Percentiles rank a stretch among this genome's conserved stretches.
Evolutionary conservation across 2,329 filamentous ascomycete genomes (phyloP).

Genomic region (Magnaporthales sp.): DNA sequence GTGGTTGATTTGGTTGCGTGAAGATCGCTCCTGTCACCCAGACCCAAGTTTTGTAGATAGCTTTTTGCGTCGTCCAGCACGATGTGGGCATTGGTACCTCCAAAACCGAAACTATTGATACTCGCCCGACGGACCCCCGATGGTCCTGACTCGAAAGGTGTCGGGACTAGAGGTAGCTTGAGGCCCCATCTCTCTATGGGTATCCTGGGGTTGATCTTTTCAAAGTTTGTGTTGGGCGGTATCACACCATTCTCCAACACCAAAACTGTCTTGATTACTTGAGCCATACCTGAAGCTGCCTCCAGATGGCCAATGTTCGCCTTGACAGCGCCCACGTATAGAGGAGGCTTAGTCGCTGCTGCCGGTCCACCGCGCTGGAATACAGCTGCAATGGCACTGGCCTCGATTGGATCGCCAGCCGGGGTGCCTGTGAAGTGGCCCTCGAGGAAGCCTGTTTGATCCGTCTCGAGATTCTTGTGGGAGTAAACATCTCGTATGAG

Average conservation of each 20-base stretch:
- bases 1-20: background rate
- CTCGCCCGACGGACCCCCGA: background rate
- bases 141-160: slow-evolving; percentile 8
- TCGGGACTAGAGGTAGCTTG: background rate
- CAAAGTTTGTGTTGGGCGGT: slow-evolving; percentile 14
- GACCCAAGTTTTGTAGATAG: background rate
- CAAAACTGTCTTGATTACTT: slow-evolving; percentile 18
- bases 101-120: slow-evolving; percentile 19
- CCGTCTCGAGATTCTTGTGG: slow-evolving; percentile 1
- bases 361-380: slow-evolving; percentile 18
- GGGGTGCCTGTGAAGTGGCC: slow-evolving; percentile 30
- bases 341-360: slow-evolving; percentile 12
- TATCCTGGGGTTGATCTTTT: slow-evolving; percentile 15
- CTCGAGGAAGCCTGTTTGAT: slow-evolving; percentile 23
- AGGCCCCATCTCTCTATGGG: slow-evolving; percentile 12
- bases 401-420: slow-evolving; percentile 37
- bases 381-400: slow-evolving; percentile 26
- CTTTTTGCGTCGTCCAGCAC: slow-evolving; percentile 11
- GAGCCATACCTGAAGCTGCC: slow-evolving; percentile 29
- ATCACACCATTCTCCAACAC: slow-evolving; percentile 16
- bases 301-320: slow-evolving; percentile 39
- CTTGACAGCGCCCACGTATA: slow-evolving; percentile 27
- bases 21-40: background rate
- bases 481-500: slow-evolving; percentile 24
- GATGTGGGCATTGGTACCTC: slow-evolving; percentile 19